Conservation (phyloP, 495 filamentous ascomycete genomes). For the Aspergillus kassunensis region DNA sequence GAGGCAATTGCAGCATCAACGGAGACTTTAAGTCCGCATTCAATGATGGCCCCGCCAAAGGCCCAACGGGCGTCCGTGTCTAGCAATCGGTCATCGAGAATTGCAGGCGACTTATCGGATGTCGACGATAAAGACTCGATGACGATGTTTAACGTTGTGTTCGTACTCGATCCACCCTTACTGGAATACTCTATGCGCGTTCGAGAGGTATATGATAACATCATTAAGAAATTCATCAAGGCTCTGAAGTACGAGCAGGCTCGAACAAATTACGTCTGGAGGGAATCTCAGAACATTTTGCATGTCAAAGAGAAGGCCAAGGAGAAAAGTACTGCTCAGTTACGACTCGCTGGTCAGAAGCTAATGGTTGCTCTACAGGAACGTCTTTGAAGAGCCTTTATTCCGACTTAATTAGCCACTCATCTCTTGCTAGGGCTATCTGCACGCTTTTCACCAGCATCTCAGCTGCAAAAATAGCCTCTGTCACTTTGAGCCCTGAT, state of each 20-base stretch:
- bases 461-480: conserved; percentile 77
- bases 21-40: conserved; percentile 29
- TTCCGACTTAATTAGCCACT: conserved; percentile 63
- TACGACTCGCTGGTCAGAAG: neutral
- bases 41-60: conserved; percentile 27
- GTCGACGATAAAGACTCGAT: conserved; percentile 60
- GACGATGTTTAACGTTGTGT: conserved; percentile 97
- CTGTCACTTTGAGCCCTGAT: conserved; percentile 53
- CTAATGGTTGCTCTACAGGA: conserved; percentile 23
- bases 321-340: conserved; percentile 58
- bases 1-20: conserved; percentile 30
- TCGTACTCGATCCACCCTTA: conserved; percentile 76
- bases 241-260: conserved; percentile 88
- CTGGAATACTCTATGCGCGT: conserved; percentile 70
- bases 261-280: conserved; percentile 81
- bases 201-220: conserved; percentile 77
- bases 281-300: conserved; percentile 74
- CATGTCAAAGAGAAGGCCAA: conserved; percentile 71
- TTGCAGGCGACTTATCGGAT: conserved; percentile 38
- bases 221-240: conserved; percentile 85
- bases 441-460: conserved; percentile 75
- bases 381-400: conserved; percentile 40
- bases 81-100: conserved; percentile 34
- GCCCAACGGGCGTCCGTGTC: conserved; percentile 34
- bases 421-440: conserved; percentile 79